Conservation (phyloP, 768 basidiomycete genomes). For the Astraeus odoratus region DNA sequence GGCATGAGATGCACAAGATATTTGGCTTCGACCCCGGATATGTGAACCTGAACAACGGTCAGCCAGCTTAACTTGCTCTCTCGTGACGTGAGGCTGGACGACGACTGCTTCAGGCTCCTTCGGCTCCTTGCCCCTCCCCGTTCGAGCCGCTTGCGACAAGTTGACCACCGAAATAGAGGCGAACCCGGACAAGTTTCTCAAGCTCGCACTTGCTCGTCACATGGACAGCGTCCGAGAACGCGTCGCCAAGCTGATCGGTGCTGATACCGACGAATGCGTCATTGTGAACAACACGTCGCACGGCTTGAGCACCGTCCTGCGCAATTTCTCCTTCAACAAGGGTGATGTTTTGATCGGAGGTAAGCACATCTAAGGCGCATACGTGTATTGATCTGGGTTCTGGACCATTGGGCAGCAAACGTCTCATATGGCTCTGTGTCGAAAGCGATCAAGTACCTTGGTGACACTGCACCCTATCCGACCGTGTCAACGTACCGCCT, state of each 20-base stretch:
- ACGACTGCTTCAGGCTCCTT: conserved; percentile 41
- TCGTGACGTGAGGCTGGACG: not conserved
- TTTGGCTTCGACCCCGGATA: conserved; percentile 54
- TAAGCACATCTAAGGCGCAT: no score
- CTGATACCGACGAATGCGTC: conserved; percentile 52
- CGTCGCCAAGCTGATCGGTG: conserved; percentile 45
- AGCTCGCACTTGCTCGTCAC: conserved; percentile 28
- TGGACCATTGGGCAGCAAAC: no score
- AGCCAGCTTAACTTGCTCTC: not conserved
- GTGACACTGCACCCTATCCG: conserved; percentile 51
- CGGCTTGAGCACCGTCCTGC: conserved; percentile 53
- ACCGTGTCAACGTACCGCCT: conserved; percentile 42
- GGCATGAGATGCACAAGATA: conserved; percentile 46
- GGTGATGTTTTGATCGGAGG: conserved; percentile 56
- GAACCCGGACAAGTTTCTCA: conserved; percentile 52
- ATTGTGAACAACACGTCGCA: conserved; percentile 29
- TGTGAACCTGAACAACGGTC: conserved; percentile 62
- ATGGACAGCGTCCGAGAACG: conserved; percentile 36
- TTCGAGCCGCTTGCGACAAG: conserved; percentile 38
- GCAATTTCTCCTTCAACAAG: conserved; percentile 48
- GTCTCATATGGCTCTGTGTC: conserved; percentile 53
- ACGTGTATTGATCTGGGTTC: no score
- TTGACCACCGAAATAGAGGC: conserved; percentile 38
- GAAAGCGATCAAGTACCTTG: conserved; percentile 44
- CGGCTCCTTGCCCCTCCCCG: conserved; percentile 49